Evolutionary conservation across 208 protist genomes (phyloP), one percentile per base, ranked within the genome.

Genomic region (Trypanosomatidae sp.): DNA sequence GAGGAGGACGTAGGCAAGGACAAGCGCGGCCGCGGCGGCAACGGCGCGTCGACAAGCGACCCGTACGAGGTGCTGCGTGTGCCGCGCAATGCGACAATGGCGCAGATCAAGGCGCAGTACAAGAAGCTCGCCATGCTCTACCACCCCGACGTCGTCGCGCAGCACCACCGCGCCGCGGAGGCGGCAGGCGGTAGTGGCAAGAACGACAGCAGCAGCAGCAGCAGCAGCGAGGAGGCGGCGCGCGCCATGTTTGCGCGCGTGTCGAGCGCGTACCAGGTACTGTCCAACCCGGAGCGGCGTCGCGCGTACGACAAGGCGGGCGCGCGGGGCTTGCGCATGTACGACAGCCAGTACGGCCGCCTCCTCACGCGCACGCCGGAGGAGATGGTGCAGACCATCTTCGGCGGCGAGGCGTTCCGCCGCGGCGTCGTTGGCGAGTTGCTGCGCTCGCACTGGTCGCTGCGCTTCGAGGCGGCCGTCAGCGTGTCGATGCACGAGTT

Each of bases 91-190:
- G 74, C 83, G 18, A 79, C 61, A 13, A 38, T 53, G 45, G 53
- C 66, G 45, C 57, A 81, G 32, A 77, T 92, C 33, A 88, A 87
- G 61, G 53, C 62, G 27, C 64, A 86, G 62, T 92, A 88, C 60
- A 92, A 88, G 56, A 85, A 77, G 48, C 67, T 92, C 3, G 83
- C 83, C 16, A 86, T 82, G 67, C 56, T 88, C 7, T 88, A 86
- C 50, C 83, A 92, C 48, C 83, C 83, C 6, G 83, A 92, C 46
- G 71, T 81, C n/a, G 66, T 51, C 7, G 61, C 69, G 48, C 61
- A 56, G 28, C 54, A 32, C 27, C 38, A 59, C 33, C 30, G 11
- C n/a, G 30, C 13, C 20, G 8, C 6, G 43, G 11, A 35, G 30
- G 11, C n/a, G n/a, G n/a, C n/a, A n/a, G n/a, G n/a, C n/a, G n/a